Conservation (phyloP, 129 eudicot species). For the Glebionis coronaria region DNA sequence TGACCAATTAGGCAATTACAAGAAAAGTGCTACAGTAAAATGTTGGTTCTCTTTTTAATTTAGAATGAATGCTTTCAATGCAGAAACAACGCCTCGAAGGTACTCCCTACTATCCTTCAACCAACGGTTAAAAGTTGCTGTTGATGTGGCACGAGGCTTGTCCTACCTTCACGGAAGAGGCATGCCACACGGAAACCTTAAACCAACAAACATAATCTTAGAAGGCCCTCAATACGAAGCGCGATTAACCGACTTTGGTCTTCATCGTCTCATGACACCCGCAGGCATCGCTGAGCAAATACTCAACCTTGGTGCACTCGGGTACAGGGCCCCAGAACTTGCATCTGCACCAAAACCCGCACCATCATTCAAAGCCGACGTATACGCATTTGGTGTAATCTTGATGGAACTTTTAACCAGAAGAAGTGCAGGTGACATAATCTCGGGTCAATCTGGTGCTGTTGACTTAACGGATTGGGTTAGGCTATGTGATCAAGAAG, state of each 20-base stretch:
- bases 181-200: slow-evolving; percentile 88
- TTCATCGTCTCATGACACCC: slow-evolving; percentile 93
- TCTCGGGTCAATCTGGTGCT: slow-evolving; percentile 92
- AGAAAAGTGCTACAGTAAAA: neutral
- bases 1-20: neutral
- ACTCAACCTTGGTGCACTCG: slow-evolving; percentile 91
- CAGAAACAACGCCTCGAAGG: slow-evolving; percentile 95
- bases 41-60: neutral
- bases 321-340: slow-evolving; percentile 97
- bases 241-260: slow-evolving; percentile 75
- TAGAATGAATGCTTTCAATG: slow-evolving; percentile 13
- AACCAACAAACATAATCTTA: slow-evolving; percentile 86
- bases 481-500: slow-evolving; percentile 82
- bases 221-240: slow-evolving; percentile 54
- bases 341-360: slow-evolving; percentile 57
- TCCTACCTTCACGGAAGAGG: slow-evolving; percentile 79
- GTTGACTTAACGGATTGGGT: slow-evolving; percentile 99
- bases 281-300: slow-evolving; percentile 92
- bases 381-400: slow-evolving; percentile 92
- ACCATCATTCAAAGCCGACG: slow-evolving; percentile 82
- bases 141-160: slow-evolving; percentile 83
- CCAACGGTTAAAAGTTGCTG: slow-evolving; percentile 83
- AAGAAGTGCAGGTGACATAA: slow-evolving; percentile 97
- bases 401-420: slow-evolving; percentile 89
- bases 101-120: slow-evolving; percentile 70